Conservation (phyloP, 768 basidiomycete genomes). For the Melanogaster broomeanus region DNA sequence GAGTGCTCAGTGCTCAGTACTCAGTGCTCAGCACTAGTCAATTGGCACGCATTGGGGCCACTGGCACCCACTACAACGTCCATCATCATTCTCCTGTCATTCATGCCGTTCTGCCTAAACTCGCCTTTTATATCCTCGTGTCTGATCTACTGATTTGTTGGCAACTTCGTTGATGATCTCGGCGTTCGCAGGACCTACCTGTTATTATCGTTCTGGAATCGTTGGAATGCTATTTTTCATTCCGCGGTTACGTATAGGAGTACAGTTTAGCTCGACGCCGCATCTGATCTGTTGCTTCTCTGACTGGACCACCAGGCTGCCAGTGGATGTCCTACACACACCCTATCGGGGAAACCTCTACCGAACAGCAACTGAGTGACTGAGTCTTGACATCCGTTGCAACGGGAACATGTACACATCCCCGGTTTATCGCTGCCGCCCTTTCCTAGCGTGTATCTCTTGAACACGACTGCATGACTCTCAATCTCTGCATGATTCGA, state of each 20-base stretch:
- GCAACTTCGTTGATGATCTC: conserved; percentile 2
- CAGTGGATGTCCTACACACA: not conserved
- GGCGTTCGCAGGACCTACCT: conserved; percentile 1
- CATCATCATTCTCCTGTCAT: not conserved
- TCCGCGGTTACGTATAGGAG: not conserved
- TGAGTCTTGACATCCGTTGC: no score
- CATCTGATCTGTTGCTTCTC: not conserved
- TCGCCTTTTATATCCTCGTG: not conserved
- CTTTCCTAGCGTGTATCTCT: no score
- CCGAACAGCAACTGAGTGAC: no score
- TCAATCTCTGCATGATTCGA: not conserved
- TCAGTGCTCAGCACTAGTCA: no score
- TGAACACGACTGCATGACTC: not conserved
- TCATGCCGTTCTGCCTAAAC: not conserved
- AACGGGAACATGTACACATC: no score
- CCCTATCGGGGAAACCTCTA: not conserved
- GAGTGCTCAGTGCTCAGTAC: no score
- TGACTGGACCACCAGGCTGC: no score
- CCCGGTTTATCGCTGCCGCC: no score
- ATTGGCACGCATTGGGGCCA: no score
- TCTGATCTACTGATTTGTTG: no score
- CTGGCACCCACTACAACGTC: no score
- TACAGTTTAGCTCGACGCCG: not conserved
- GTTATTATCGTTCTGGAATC: no score
- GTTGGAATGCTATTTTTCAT: not conserved